phyloP scores from a whole-genome alignment of 805 yeast species.

The Dipodascus albidus region DNA sequence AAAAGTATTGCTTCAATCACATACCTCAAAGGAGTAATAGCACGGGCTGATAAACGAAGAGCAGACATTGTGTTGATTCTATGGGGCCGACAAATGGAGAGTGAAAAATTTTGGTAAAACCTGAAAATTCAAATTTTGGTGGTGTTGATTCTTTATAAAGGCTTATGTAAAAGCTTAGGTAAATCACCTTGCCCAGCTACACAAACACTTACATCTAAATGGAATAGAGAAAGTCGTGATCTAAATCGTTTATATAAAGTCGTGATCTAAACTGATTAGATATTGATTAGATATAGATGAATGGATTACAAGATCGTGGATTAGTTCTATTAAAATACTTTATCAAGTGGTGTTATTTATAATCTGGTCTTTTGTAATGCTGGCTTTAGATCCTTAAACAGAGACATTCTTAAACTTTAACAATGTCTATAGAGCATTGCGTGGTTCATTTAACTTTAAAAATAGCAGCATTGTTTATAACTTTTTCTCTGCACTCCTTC shows the following conservation, averaged over 20 bases:
- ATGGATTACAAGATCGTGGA: too few relatives aligned
- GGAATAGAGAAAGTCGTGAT: too few relatives aligned
- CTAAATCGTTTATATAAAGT: too few relatives aligned
- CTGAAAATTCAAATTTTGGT: neutral
- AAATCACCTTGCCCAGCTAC: neutral
- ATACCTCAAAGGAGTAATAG: neutral
- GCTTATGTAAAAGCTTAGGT: neutral
- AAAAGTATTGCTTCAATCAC: neutral
- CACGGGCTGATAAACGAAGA: slow-evolving; percentile 1
- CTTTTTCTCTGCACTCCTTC: neutral
- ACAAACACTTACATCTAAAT: too few relatives aligned
- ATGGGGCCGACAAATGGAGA: neutral
- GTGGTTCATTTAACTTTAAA: neutral
- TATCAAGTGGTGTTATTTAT: too few relatives aligned
- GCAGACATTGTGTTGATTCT: neutral
- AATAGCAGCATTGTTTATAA: neutral
- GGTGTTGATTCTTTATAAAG: neutral
- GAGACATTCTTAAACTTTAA: neutral
- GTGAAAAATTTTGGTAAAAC: neutral
- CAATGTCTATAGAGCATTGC: too few relatives aligned
- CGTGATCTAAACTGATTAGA: too few relatives aligned
- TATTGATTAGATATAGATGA: too few relatives aligned
- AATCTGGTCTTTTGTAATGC: too few relatives aligned
- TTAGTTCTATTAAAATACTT: too few relatives aligned
- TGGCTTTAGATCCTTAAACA: too few relatives aligned